Base-by-base conservation (phyloP, 495 filamentous ascomycete species). In the Penicillium herquei region DNA sequence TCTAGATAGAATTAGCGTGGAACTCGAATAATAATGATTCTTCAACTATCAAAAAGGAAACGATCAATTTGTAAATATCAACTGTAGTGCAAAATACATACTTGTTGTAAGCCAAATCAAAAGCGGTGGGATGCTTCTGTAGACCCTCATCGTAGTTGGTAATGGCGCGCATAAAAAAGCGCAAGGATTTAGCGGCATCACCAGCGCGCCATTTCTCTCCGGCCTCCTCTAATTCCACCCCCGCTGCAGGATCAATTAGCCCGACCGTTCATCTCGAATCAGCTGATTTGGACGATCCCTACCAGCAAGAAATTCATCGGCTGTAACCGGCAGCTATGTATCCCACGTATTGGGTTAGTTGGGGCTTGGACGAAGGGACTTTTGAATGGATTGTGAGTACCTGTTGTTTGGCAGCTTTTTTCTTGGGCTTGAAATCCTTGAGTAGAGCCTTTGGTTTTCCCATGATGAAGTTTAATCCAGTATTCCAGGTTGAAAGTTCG, bases 31-130 rank as follows among this genome's bases (percentile, higher is more conserved):
- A 40, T 21, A 51, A 17, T 26, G 4, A 26, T 2, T 26, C 21
- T 26, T 26, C 14, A 51, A 14, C 3, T 1, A 34, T 51, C 33
- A 1, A 11, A 9, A n/a, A 51, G 12, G 11, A 34, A 26, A 3
- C 17, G n/a, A n/a, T n/a, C 39, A 39, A n/a, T 43, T 37, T 37
- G 34, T 9, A 37, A 37, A 37, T 9, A 6, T 37, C n/a, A 43
- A 43, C 21, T 26, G 21, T 26, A 26, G 4, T 26, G 21, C 21
- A 4, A 2, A 26, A 26, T 14, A 69, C 78, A 56, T 70, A 87
- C 84, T 85, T 88, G 66, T 90, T 89, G 62, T 89, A 89, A n/a
- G 86, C 84, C 42, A 89, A 64, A 70, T 90, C 87, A 72, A 88
- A 87, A 5, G 77, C 79, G 12, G 56, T 50, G 0, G 84, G 84